Percentiles rank a stretch among this genome's conserved stretches.
Conservation (phyloP, 1,284 basidiomycete genomes). For the Testicularia cyperi region DNA sequence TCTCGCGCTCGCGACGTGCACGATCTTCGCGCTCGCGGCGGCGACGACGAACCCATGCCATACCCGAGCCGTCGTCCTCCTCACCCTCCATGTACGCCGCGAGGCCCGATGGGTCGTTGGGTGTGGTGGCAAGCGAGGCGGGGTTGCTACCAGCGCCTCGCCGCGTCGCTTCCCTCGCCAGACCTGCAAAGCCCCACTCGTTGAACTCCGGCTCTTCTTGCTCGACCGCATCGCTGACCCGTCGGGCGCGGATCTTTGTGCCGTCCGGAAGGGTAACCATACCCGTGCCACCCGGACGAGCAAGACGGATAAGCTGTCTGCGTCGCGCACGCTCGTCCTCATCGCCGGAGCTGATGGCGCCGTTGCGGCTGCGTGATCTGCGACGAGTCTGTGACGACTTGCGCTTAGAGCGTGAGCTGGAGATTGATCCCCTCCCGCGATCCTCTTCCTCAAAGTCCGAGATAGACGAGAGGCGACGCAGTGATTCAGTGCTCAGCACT, state of each 20-base stretch:
- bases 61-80: slow-evolving; percentile 34
- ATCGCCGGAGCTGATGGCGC: slow-evolving; percentile 36
- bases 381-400: slow-evolving; percentile 21
- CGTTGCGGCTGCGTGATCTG: slow-evolving; percentile 30
- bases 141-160: slow-evolving; percentile 29
- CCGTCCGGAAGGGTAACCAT: slow-evolving; percentile 59
- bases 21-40: slow-evolving; percentile 26
- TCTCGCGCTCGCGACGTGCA: slow-evolving; percentile 20
- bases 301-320: slow-evolving; percentile 47
- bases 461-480: slow-evolving; percentile 1
- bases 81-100: slow-evolving; percentile 23
- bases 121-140: slow-evolving; percentile 29
- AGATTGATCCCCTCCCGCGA: slow-evolving; percentile 15
- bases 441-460: slow-evolving; percentile 36
- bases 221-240: slow-evolving; percentile 45
- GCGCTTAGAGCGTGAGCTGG: slow-evolving; percentile 12
- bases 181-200: slow-evolving; percentile 56
- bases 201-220: slow-evolving; percentile 39
- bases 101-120: slow-evolving; percentile 21
- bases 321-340: slow-evolving; percentile 46
- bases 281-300: slow-evolving; percentile 56
- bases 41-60: slow-evolving; percentile 36
- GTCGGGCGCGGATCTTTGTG: slow-evolving; percentile 51
- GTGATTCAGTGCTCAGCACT: slow-evolving; percentile 3
- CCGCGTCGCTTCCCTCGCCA: slow-evolving; percentile 39